Evolutionary conservation across 164 flowering plant genomes (phyloP).

Genomic region (Annona squamosa): DNA sequence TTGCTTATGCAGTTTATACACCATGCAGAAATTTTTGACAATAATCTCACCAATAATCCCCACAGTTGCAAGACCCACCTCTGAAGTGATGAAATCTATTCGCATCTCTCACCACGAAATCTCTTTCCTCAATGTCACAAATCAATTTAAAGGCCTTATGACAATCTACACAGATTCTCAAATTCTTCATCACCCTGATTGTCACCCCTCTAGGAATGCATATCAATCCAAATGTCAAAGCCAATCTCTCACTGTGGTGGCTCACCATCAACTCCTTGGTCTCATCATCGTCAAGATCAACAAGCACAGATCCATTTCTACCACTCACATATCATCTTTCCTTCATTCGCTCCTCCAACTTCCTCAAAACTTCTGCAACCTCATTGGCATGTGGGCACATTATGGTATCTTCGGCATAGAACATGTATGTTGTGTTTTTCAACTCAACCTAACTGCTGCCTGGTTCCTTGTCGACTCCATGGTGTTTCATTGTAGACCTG

Average conservation of each 20-base stretch:
- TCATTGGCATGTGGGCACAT: constrained; percentile 27
- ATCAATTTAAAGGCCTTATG: constrained; percentile 59
- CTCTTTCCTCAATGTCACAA: constrained; percentile 44
- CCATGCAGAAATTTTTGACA: not conserved
- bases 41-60: constrained; percentile 42
- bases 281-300: constrained; percentile 68
- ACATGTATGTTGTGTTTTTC: constrained; percentile 29
- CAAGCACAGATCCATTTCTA: constrained; percentile 34
- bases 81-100: constrained; percentile 65
- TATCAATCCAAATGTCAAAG: constrained; percentile 54
- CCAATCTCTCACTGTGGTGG: constrained; percentile 64
- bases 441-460: constrained; percentile 77
- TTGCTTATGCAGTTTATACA: not conserved
- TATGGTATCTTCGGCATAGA: constrained; percentile 39
- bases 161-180: constrained; percentile 64
- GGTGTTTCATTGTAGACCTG: constrained; percentile 40
- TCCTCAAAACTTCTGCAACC: constrained; percentile 30
- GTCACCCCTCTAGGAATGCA: constrained; percentile 43
- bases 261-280: constrained; percentile 40
- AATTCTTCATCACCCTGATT: constrained; percentile 59
- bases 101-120: constrained; percentile 56
- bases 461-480: constrained; percentile 49
- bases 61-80: constrained; percentile 49
- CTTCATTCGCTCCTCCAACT: constrained; percentile 45
- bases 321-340: constrained; percentile 41